phyloP scores from a whole-genome alignment of 352 stramenopile species.

The Plasmopara muralis region DNA sequence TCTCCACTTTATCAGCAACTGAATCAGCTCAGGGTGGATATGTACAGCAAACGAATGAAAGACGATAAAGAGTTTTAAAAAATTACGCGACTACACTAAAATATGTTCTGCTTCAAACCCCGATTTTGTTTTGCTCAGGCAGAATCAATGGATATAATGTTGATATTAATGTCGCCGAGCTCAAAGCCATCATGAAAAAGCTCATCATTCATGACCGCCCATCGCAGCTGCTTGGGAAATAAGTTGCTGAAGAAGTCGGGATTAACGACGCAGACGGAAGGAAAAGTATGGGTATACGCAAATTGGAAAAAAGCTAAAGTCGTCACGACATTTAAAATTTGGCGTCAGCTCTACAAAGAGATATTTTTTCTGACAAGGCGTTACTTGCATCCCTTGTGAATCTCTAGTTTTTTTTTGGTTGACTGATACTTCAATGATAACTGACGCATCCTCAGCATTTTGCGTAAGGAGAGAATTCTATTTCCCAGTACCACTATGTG shows the following conservation, averaged over 20 bases:
- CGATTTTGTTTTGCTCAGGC: slow-evolving; percentile 7
- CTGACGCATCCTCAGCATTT: slow-evolving; percentile 3
- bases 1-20: slow-evolving; percentile 4
- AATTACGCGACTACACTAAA: neutral
- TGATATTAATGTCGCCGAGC: slow-evolving; percentile 13
- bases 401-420: slow-evolving; percentile 11
- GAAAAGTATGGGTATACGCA: slow-evolving; percentile 8
- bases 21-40: slow-evolving; percentile 12
- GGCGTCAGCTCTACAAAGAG: slow-evolving; percentile 3
- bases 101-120: slow-evolving; percentile 6
- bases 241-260: slow-evolving; percentile 7
- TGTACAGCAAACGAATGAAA: no score
- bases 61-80: slow-evolving; percentile 16
- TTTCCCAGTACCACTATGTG: slow-evolving; percentile 7
- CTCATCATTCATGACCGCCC: slow-evolving; percentile 3
- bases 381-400: slow-evolving; percentile 3
- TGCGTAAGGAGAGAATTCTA: slow-evolving; percentile 5
- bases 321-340: slow-evolving; percentile 13
- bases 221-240: slow-evolving; percentile 2
- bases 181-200: slow-evolving; percentile 18
- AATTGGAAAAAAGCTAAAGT: slow-evolving; percentile 7
- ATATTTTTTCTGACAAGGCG: neutral
- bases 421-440: slow-evolving; percentile 4
- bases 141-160: slow-evolving; percentile 17
- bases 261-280: slow-evolving; percentile 11